Base-by-base conservation (phyloP, 805 yeast genomes). In the Candida maesae region DNA sequence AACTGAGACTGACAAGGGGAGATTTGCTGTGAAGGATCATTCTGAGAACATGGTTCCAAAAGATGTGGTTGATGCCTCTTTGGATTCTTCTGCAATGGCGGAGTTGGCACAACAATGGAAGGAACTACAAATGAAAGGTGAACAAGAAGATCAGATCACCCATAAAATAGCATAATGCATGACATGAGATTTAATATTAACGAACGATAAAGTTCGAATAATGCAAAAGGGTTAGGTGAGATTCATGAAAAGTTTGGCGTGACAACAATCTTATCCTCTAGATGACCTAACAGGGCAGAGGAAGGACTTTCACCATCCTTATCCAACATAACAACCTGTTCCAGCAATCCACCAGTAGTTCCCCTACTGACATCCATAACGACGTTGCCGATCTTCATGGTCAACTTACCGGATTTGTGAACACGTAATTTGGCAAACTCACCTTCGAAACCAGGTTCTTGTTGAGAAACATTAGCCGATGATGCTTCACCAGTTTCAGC, bases 11-110 rank as follows among this genome's bases (percentile, higher is more conserved):
- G 85, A 88, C 46, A 66, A 84, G 6, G 85, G 88, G 0, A 68
- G 91, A 23, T 89, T 89, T 66, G 82, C 87, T 0, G 64, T 79
- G 0, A 86, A 84, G 49, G 95, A 87, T 36, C 91, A 87, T 56
- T 78, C 95, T 2, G 95, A 91, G 53, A 87, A 81, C 59, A 90
- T 86, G 55, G 96, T 93, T 3, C 99, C 99, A 0, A 71, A 75
- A 38, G 99, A 93, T 55, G 78, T 93, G 16, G 84, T 93, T 4
- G 93, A 88, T 58, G 96, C 96, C 2, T 71, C 85, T 25, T 54
- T 78, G 51, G 80, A 84, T 50, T 74, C 90, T 0, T 69, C 72
- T 16, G 74, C 83, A 0, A 81, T 88, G 74, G 79, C 76, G 11
- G 89, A 83, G 37, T 63, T 85, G 47, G 78, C 84, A 1, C 69